A percentile compares a stretch with the other conserved stretches of the same genome.
These are phyloP conservation scores for Trypanosoma lewisi DNA, from an alignment of 208 protist genomes.

Conservation along the genomic window DNA sequence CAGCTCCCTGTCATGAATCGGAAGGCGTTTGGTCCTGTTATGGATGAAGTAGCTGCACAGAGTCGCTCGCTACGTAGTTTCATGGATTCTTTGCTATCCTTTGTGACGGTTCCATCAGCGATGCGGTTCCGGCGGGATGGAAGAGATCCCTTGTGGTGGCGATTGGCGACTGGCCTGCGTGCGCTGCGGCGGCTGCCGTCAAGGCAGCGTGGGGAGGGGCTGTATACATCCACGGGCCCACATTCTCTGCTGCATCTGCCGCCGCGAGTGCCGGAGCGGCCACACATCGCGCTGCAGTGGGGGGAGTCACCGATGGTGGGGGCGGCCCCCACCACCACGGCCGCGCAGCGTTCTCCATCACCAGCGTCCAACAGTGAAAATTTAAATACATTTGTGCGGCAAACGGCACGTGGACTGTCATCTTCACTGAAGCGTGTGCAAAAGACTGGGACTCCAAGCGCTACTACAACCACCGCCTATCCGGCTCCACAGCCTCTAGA, in stretches of 20 bases:
- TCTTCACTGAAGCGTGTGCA: background rate
- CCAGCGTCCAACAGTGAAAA: background rate
- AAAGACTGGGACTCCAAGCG: background rate
- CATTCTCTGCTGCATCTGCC: constrained; percentile 10
- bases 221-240: background rate
- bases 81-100: constrained; percentile 13
- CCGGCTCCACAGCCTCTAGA: constrained; percentile 12
- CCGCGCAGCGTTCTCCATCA: background rate
- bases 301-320: background rate
- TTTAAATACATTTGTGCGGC: background rate
- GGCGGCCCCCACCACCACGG: background rate
- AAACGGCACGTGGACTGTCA: constrained; percentile 2
- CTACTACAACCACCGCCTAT: constrained; percentile 2
- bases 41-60: constrained; percentile 1
- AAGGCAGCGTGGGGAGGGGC: background rate
- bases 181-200: background rate
- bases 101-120: constrained; percentile 22
- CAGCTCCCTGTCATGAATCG: constrained; percentile 2
- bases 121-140: background rate
- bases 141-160: constrained; percentile 8
- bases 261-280: background rate
- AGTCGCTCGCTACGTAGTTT: constrained; percentile 4
- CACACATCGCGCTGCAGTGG: background rate
- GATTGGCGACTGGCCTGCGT: constrained; percentile 10
- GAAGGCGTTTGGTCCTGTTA: background rate